These are phyloP conservation scores for Zhuliangozyma blackwelliae DNA, from an alignment of 1,139 yeast species.

Conservation along the genomic window DNA sequence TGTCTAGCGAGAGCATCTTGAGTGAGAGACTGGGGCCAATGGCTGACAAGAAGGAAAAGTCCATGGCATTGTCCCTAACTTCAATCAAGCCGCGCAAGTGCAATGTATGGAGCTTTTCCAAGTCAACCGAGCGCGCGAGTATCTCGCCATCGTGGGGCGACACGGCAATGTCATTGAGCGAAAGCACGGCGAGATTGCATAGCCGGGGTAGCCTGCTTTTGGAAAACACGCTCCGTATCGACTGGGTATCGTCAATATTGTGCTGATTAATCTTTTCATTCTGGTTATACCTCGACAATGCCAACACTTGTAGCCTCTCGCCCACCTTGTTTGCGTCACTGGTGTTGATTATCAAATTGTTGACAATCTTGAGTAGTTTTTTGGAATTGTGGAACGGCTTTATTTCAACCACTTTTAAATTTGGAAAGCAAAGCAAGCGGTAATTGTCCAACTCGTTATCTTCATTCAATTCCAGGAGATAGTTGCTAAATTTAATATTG, in stretches of 20 bases:
- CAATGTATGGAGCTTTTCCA: conserved; percentile 18
- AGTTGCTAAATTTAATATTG: conserved; percentile 23
- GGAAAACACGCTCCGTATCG: conserved; percentile 8
- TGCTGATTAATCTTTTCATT: conserved; percentile 1
- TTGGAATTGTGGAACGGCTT: conserved; percentile 23
- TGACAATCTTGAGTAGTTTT: conserved; percentile 17
- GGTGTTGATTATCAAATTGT: conserved; percentile 15
- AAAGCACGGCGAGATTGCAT: conserved; percentile 17
- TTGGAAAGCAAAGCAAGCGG: conserved; percentile 17
- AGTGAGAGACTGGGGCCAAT: conserved; percentile 8
- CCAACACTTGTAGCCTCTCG: conserved; percentile 14
- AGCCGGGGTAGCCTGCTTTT: conserved; percentile 13
- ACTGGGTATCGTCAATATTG: background rate
- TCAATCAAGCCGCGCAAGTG: conserved; percentile 28
- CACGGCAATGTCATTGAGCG: conserved; percentile 25
- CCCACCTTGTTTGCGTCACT: conserved; percentile 9
- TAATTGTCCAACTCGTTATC: conserved; percentile 6
- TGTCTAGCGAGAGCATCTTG: conserved; percentile 32
- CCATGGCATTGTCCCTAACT: conserved; percentile 4
- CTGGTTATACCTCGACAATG: conserved; percentile 15
- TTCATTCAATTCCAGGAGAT: conserved; percentile 13
- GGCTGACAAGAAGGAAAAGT: conserved; percentile 25
- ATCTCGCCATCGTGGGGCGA: conserved; percentile 19
- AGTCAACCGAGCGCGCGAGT: conserved; percentile 18
- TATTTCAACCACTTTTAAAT: conserved; percentile 22